Evolutionary conservation across 257 asterid species (phyloP).

Genomic region (Mentha longifolia): DNA sequence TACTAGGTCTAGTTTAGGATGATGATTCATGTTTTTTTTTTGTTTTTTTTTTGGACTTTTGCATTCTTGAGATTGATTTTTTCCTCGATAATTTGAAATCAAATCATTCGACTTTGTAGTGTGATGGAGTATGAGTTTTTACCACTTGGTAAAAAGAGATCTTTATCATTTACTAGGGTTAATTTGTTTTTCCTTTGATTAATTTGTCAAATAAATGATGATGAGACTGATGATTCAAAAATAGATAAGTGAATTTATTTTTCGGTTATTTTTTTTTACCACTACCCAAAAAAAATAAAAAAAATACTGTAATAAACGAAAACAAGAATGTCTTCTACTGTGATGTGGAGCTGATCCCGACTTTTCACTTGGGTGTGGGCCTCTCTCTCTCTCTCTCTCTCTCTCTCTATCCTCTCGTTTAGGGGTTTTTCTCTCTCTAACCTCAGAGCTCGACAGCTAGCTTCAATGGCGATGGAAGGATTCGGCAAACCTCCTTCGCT

Average conservation of each 20-base stretch:
- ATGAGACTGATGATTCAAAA: no score
- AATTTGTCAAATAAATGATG: no score
- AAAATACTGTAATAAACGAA: no score
- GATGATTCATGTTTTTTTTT: constrained; percentile 24
- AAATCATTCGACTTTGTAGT: no score
- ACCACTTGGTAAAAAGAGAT: no score
- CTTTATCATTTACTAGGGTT: no score
- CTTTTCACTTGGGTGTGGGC: constrained; percentile 30
- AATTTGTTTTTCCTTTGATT: no score
- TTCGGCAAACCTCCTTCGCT: constrained; percentile 52
- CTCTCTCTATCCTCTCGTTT: constrained; percentile 14
- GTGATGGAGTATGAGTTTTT: no score
- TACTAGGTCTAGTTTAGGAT: constrained; percentile 74
- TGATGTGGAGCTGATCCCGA: constrained; percentile 33
- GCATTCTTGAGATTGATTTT: not conserved
- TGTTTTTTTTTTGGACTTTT: not conserved
- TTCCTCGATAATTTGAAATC: not conserved
- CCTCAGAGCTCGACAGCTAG: constrained; percentile 32
- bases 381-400: constrained; percentile 31
- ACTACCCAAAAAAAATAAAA: no score
- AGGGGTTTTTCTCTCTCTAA: constrained; percentile 40
- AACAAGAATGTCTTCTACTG: not conserved
- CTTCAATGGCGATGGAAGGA: constrained; percentile 73
- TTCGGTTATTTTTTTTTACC: no score
- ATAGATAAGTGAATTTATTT: no score